Evolutionary conservation across 805 yeast species (phyloP).

Genomic region (Cyberlindnera mycetangii): DNA sequence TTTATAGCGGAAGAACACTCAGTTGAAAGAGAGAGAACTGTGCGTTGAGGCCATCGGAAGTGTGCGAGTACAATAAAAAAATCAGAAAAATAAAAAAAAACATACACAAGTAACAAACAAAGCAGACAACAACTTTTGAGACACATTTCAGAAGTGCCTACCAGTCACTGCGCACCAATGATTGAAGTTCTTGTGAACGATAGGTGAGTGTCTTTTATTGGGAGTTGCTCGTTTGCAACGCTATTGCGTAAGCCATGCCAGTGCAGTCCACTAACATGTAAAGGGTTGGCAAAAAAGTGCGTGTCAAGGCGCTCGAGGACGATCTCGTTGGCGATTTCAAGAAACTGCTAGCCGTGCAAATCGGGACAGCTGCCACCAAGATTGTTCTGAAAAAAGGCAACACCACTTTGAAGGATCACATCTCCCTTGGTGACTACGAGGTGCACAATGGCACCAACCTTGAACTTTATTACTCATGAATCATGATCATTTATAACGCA

Average conservation of each 20-base stretch:
- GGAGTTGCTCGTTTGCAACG: no score
- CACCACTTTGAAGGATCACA: conserved; percentile 82
- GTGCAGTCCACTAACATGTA: conserved; percentile 13
- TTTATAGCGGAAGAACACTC: background rate
- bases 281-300: conserved; percentile 81
- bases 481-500: background rate
- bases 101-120: background rate
- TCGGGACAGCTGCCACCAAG: conserved; percentile 66
- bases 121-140: no score
- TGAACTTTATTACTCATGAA: conserved; percentile 72
- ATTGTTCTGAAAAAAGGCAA: conserved; percentile 82
- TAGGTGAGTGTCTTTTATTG: no score
- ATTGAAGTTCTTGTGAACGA: conserved; percentile 74
- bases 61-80: background rate
- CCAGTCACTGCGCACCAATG: no score
- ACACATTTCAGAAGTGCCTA: no score
- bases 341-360: conserved; percentile 74
- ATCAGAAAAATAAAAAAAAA: background rate
- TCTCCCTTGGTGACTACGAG: conserved; percentile 90
- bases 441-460: conserved; percentile 84
- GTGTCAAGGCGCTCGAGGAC: conserved; percentile 81
- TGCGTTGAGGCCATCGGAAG: background rate
- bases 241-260: no score
- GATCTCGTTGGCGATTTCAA: conserved; percentile 92
- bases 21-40: background rate